Evolutionary conservation across 176 grass and related monocot species (phyloP).

Genomic region (Carex littledalei): DNA sequence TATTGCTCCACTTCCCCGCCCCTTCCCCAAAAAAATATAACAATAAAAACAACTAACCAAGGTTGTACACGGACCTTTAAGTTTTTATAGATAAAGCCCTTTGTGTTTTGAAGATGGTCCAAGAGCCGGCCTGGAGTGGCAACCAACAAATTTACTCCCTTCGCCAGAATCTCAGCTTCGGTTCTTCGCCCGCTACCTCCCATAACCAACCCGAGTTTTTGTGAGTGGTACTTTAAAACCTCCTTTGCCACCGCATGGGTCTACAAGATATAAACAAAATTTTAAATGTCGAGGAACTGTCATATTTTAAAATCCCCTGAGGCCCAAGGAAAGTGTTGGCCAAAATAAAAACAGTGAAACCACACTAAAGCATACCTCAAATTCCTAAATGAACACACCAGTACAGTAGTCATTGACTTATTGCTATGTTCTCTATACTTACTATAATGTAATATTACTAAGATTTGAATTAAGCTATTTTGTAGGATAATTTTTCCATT

Average conservation of each 20-base stretch:
- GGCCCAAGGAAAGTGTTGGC: not conserved
- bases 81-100: conserved; percentile 85
- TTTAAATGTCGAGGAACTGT: not conserved
- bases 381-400: not conserved
- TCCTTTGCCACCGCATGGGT: conserved; percentile 92
- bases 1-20: not conserved
- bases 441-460: not conserved
- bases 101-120: conserved; percentile 90
- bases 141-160: conserved; percentile 84
- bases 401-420: not conserved
- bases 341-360: not conserved
- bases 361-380: not conserved
- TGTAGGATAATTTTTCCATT: not conserved
- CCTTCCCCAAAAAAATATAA: not conserved
- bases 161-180: conserved; percentile 82
- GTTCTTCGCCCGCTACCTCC: conserved; percentile 67
- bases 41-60: not conserved
- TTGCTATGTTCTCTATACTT: not conserved
- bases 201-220: conserved; percentile 84
- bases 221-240: conserved; percentile 82
- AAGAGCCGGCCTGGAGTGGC: conserved; percentile 95
- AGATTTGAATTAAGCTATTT: not conserved
- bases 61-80: conserved; percentile 39
- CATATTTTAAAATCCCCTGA: not conserved
- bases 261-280: conserved; percentile 37